These are phyloP conservation scores for Neurospora sp. DNA, from an alignment of 495 filamentous ascomycete genomes.

Conservation along the genomic window DNA sequence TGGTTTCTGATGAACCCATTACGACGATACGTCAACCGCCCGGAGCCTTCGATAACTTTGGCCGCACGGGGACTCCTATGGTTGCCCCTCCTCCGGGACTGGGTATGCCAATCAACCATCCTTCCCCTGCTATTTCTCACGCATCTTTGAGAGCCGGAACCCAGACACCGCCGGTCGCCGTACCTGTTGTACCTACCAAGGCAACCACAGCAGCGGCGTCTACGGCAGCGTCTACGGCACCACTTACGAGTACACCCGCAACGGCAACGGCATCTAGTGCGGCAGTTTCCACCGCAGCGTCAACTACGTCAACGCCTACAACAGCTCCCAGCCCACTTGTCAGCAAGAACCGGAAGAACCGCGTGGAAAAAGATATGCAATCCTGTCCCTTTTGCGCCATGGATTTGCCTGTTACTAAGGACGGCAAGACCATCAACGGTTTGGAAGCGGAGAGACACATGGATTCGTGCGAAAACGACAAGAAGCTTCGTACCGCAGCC, in stretches of 20 bases:
- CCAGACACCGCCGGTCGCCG: slow-evolving; percentile 15
- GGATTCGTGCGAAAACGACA: background rate
- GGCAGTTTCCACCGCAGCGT: background rate
- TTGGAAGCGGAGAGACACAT: background rate
- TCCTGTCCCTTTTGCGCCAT: background rate
- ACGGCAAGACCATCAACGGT: background rate
- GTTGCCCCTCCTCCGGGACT: slow-evolving; percentile 53
- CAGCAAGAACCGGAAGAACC: slow-evolving; percentile 8
- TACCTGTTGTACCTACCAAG: slow-evolving; percentile 15
- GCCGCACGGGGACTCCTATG: slow-evolving; percentile 45
- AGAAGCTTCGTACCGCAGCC: slow-evolving; percentile 5
- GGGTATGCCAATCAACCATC: slow-evolving; percentile 45
- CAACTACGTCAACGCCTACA: background rate
- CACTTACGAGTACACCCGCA: background rate
- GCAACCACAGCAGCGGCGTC: slow-evolving; percentile 1
- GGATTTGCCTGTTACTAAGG: background rate
- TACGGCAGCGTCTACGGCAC: background rate
- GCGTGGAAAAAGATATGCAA: background rate
- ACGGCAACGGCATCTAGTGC: background rate
- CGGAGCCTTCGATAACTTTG: slow-evolving; percentile 34
- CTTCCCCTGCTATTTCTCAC: slow-evolving; percentile 26
- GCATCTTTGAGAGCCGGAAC: slow-evolving; percentile 11
- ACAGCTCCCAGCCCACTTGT: slow-evolving; percentile 7
- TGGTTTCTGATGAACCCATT: slow-evolving; percentile 42
- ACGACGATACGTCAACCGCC: slow-evolving; percentile 16